Evolutionary conservation across 148 eudicot genomes (phyloP).

Genomic region (Rhododendron simsii): DNA sequence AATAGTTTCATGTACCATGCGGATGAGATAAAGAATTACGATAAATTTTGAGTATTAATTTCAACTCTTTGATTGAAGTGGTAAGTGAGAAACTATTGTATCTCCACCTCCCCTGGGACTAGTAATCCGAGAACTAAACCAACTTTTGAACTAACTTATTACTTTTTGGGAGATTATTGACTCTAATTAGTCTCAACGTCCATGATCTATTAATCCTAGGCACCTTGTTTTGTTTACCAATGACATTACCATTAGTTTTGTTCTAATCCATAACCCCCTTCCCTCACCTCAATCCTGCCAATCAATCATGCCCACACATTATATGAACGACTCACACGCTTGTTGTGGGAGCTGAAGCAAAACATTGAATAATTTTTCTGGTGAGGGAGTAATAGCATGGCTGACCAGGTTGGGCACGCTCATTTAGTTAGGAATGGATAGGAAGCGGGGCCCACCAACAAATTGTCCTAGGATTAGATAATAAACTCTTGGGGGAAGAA

Average conservation of each 20-base stretch:
- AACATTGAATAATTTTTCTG: neutral
- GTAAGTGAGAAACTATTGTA: no score
- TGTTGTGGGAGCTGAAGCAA: neutral
- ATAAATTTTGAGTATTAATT: no score
- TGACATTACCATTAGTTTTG: neutral
- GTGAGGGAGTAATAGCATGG: neutral
- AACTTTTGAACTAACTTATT: no score
- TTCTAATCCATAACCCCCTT: neutral
- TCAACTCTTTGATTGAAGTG: no score
- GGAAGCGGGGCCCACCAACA: neutral
- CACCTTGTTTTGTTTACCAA: neutral
- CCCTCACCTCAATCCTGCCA: neutral
- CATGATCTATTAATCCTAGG: neutral
- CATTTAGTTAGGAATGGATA: neutral
- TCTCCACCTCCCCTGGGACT: no score
- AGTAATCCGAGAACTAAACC: no score
- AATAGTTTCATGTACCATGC: no score
- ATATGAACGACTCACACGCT: neutral
- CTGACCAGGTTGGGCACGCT: neutral
- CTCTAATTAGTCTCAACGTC: neutral
- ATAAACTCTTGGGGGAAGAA: no score
- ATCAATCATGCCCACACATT: neutral
- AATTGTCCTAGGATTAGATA: neutral
- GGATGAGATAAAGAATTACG: no score
- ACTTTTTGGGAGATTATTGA: neutral